Evolutionary conservation across 2,329 filamentous ascomycete species (phyloP).

Genomic region (Diplodia seriata): DNA sequence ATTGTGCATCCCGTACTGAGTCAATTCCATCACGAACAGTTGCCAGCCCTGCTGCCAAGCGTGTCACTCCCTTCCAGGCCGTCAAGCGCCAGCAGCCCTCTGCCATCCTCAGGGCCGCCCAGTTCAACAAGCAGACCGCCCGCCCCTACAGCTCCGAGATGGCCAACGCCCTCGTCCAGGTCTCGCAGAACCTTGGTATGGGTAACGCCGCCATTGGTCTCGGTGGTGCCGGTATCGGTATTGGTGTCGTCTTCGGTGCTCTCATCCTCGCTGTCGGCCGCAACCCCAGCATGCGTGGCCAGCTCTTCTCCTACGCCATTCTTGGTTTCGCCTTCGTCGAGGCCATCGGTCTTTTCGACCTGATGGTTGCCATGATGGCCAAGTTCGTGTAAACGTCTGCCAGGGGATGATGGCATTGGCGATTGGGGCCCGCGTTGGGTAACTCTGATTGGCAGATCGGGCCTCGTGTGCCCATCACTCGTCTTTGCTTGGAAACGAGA

Average conservation of each 20-base stretch:
- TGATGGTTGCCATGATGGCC: conserved; percentile 51
- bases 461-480: conserved; percentile 26
- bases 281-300: conserved; percentile 92
- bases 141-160: conserved; percentile 88
- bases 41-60: conserved; percentile 35
- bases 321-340: conserved; percentile 95
- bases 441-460: conserved; percentile 23
- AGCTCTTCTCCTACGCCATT: conserved; percentile 97
- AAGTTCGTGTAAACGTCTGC: conserved; percentile 34
- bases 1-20: conserved; percentile 31
- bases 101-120: conserved; percentile 68
- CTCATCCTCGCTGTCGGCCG: conserved; percentile 89
- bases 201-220: conserved; percentile 82
- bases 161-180: conserved; percentile 85
- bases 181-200: conserved; percentile 91
- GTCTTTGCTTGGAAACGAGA: conserved; percentile 24
- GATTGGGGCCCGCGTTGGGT: conserved; percentile 15
- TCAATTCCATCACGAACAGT: conserved; percentile 34
- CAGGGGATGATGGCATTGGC: conserved; percentile 30
- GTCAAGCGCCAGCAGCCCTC: conserved; percentile 76
- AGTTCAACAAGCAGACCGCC: conserved; percentile 55
- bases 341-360: conserved; percentile 73
- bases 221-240: conserved; percentile 92
- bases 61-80: conserved; percentile 70
- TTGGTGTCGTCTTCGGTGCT: conserved; percentile 91